Conservation (phyloP, 1,139 yeast species). For the Geotrichum candidum region DNA sequence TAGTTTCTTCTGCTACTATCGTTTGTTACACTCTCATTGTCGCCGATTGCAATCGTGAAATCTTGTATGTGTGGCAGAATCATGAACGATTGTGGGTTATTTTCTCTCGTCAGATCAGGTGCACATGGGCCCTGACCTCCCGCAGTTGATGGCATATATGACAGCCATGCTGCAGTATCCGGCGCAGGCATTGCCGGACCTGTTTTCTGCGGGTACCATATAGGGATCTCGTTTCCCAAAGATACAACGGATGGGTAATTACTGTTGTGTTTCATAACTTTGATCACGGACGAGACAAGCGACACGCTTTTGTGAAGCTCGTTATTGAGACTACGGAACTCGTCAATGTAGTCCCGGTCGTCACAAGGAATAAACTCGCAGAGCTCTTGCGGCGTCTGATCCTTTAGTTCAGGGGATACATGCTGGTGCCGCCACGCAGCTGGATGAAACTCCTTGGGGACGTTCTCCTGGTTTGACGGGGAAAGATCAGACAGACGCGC, state of each 20-base stretch:
- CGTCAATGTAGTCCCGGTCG: slow-evolving; percentile 9
- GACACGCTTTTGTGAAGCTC: slow-evolving; percentile 8
- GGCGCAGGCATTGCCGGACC: not conserved
- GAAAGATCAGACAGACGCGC: not conserved
- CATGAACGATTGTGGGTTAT: slow-evolving; percentile 9
- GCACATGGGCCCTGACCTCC: not conserved
- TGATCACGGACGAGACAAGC: slow-evolving; percentile 10
- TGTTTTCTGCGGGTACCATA: not conserved
- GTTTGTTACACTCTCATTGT: not conserved
- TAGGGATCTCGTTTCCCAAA: slow-evolving; percentile 10
- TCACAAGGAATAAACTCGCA: slow-evolving; percentile 9
- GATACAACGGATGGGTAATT: not conserved
- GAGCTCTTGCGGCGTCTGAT: not conserved
- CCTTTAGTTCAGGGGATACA: not conserved
- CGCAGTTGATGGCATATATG: not conserved
- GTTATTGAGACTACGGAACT: slow-evolving; percentile 3
- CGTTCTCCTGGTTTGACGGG: not conserved
- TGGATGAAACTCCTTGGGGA: not conserved
- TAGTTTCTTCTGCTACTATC: not conserved
- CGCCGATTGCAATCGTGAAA: not conserved
- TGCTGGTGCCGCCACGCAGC: not conserved
- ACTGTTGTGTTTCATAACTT: slow-evolving; percentile 1
- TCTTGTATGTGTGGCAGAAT: slow-evolving; percentile 6
- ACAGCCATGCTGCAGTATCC: not conserved
- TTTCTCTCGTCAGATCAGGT: slow-evolving; percentile 1